Evolutionary conservation across 2,329 filamentous ascomycete species (phyloP), one percentile per base, ranked within the genome.

Genomic region (Fusarium citri): DNA sequence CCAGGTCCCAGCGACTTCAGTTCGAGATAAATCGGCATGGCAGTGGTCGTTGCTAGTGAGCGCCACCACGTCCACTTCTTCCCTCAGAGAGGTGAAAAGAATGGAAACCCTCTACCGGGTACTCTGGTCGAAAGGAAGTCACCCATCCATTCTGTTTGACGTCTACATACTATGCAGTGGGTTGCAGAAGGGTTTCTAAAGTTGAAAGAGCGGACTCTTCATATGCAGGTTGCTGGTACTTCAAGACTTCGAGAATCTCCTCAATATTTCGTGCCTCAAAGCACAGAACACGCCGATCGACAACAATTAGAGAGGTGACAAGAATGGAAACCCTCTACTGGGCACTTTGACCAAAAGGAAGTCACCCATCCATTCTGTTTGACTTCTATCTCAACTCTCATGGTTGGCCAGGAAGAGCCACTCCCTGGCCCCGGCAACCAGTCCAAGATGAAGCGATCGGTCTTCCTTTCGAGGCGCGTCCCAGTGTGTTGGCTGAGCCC

Each of bases 31-130:
- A 28, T 12, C 11, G 26, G 26, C 26, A 28, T 28, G 26, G 11
- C 10, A 26, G 9, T 26, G n/a, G n/a, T n/a, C n/a, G n/a, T n/a
- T n/a, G n/a, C n/a, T n/a, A n/a, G n/a, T n/a, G n/a, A 99, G 86
- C 92, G 96, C 5, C 96, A 99, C 72, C 95, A 98, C 75, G 90
- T 97, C 55, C 92, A 96, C 18, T 94, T 97, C 78, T 98, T 98
- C 83, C 95, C 96, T 0, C 86, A 88, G 49, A 79, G 83, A 0
- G 80, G 78, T 20, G 96, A 99, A 76, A 86, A 85, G 50, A 97
- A 97, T 70, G 87, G 85, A 37, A 99, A 98, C 76, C 87, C 94
- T 1, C 79, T 95, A 0, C 95, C 95, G 0, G 97, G 96, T 5
- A 97, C 93, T 0, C 78, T 99, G 1, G 90, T 99, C 8, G 95